Evolutionary conservation across 73 alveolate genomes (phyloP).

Genomic region (Effrenium voratum): DNA sequence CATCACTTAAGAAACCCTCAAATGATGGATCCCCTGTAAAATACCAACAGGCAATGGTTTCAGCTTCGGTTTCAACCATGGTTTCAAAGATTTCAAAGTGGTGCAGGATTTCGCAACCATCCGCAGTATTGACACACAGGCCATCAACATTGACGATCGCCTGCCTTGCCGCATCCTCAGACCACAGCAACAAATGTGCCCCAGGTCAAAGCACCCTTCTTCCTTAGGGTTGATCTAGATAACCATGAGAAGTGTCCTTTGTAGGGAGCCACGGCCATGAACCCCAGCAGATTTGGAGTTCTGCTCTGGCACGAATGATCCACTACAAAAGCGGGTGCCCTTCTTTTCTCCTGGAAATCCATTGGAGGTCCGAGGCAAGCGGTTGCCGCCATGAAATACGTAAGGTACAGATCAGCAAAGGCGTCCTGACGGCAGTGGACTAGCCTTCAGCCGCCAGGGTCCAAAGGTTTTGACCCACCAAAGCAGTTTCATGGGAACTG

Average conservation of each 20-base stretch:
- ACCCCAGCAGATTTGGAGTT: background rate
- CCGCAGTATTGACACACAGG: background rate
- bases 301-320: background rate
- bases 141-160: constrained; percentile 70
- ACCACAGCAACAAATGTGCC: background rate
- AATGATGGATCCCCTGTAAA: background rate
- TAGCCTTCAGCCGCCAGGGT: constrained; percentile 95
- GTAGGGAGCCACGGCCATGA: background rate
- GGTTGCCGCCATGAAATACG: background rate
- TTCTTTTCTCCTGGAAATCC: background rate
- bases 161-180: constrained; percentile 40
- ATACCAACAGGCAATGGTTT: background rate
- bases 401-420: constrained; percentile 94
- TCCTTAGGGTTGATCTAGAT: background rate
- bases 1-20: background rate
- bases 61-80: background rate
- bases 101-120: background rate
- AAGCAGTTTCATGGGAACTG: too few relatives aligned
- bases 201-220: too few relatives aligned
- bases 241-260: background rate
- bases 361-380: background rate
- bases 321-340: background rate
- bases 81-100: background rate
- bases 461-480: too few relatives aligned
- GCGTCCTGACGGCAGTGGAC: constrained; percentile 95